These are phyloP conservation scores for Sugiyamaella sp. DNA, from an alignment of 1,139 yeast species.

Conservation along the genomic window DNA sequence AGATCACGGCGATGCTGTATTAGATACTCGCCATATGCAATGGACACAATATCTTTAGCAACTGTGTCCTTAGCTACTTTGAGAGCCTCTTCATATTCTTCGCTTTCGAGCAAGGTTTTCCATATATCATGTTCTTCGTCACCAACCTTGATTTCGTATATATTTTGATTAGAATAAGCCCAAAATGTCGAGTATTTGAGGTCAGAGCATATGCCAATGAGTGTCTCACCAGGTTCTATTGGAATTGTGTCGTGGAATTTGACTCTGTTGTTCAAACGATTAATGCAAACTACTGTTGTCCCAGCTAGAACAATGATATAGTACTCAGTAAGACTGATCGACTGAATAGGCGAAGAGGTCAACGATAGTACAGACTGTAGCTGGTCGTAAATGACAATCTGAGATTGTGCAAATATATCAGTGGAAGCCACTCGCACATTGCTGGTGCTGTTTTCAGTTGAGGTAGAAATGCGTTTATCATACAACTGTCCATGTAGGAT, in stretches of 20 bases:
- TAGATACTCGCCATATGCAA: conserved; percentile 65
- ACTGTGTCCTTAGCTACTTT: conserved; percentile 46
- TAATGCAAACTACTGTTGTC: conserved; percentile 49
- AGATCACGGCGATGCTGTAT: conserved; percentile 38
- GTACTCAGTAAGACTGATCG: conserved; percentile 53
- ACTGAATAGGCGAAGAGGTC: conserved; percentile 38
- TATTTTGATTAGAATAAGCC: conserved; percentile 54
- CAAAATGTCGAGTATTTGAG: conserved; percentile 57
- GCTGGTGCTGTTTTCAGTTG: conserved; percentile 24
- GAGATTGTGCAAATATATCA: conserved; percentile 40
- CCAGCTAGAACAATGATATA: conserved; percentile 55
- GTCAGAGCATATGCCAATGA: conserved; percentile 66
- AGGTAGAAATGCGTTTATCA: not conserved
- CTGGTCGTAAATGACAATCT: conserved; percentile 47
- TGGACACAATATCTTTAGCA: conserved; percentile 57
- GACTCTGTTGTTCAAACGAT: conserved; percentile 53
- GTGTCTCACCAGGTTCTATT: conserved; percentile 44
- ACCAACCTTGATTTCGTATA: conserved; percentile 64
- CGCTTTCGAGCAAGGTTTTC: conserved; percentile 65
- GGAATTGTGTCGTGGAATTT: conserved; percentile 49
- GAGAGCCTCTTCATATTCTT: conserved; percentile 71
- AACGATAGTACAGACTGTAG: conserved; percentile 42
- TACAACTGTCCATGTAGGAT: conserved; percentile 46
- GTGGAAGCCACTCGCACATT: conserved; percentile 23
- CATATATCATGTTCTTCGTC: conserved; percentile 78